A percentile compares a stretch with the other conserved stretches of the same genome.
These are phyloP conservation scores for Fusarium sp. DNA, from an alignment of 2,329 filamentous ascomycete species.

Conservation along the genomic window DNA sequence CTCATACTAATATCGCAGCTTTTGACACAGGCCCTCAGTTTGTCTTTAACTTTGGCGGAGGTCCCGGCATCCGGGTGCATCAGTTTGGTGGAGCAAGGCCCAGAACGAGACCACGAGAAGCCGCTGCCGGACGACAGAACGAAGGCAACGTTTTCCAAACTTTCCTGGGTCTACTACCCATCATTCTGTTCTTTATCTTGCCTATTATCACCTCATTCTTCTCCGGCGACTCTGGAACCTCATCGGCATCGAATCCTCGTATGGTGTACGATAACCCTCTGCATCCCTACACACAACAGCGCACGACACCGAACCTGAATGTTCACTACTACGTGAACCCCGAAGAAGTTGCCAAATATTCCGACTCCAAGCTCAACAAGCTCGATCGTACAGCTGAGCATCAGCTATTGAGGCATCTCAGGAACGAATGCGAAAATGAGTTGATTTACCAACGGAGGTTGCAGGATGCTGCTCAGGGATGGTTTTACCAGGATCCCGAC, in stretches of 20 bases:
- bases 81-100: conserved; percentile 89
- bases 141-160: conserved; percentile 65
- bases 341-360: conserved; percentile 76
- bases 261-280: conserved; percentile 80
- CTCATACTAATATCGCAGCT: conserved; percentile 51
- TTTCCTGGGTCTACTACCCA: conserved; percentile 82
- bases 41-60: conserved; percentile 93
- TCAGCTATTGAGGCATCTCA: conserved; percentile 74
- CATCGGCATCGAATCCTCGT: conserved; percentile 64
- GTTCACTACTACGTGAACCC: conserved; percentile 90
- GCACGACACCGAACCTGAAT: conserved; percentile 75
- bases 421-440: conserved; percentile 80
- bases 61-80: conserved; percentile 91
- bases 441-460: conserved; percentile 71
- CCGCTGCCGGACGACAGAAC: conserved; percentile 60
- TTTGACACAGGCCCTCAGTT: conserved; percentile 88
- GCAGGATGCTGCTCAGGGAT: conserved; percentile 83
- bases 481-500: conserved; percentile 84
- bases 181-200: conserved; percentile 88
- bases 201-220: conserved; percentile 86
- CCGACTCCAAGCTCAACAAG: conserved; percentile 73
- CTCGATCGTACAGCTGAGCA: conserved; percentile 83
- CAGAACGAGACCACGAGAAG: conserved; percentile 77
- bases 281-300: conserved; percentile 78
- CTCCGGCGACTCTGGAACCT: conserved; percentile 56